Evolutionary conservation across 2,329 filamentous ascomycete species (phyloP).

Genomic region (Aspergillus sp.): DNA sequence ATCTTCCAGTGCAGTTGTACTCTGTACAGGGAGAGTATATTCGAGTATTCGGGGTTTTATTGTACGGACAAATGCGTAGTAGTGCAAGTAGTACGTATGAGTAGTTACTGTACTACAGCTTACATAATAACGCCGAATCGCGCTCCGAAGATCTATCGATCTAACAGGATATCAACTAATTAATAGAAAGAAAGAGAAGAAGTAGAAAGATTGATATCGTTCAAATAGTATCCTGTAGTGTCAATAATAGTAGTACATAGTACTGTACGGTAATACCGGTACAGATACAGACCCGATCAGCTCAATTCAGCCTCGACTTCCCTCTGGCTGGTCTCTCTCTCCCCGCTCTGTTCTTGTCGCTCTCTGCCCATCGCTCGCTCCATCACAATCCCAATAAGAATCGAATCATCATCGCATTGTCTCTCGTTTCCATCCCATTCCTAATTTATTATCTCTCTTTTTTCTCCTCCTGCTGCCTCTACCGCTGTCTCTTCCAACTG

Average conservation of each 20-base stretch:
- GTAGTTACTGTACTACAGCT: too few species aligned
- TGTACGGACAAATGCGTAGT: too few species aligned
- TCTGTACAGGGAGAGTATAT: too few species aligned
- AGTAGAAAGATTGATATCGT: conserved; percentile 2
- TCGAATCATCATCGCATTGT: conserved; percentile 13
- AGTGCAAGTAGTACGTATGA: too few species aligned
- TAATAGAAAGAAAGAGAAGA: conserved; percentile 1
- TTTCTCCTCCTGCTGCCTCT: conserved; percentile 10
- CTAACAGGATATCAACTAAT: too few species aligned
- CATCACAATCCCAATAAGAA: not conserved
- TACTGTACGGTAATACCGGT: too few species aligned
- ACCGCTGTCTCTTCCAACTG: conserved; percentile 4
- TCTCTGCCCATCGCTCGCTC: too few species aligned
- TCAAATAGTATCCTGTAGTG: not conserved
- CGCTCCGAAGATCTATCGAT: too few species aligned
- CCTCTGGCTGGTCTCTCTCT: not conserved
- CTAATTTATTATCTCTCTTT: conserved; percentile 12
- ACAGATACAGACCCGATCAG: conserved; percentile 1
- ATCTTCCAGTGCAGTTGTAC: too few species aligned
- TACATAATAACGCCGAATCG: too few species aligned
- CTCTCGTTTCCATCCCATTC: conserved; percentile 14
- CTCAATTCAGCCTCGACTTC: not conserved
- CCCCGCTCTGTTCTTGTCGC: conserved; percentile 5
- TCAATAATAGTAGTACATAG: too few species aligned
- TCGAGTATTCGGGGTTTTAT: too few species aligned